Percentiles rank a stretch among this genome's conserved stretches.
phyloP scores from a whole-genome alignment of 2,329 filamentous ascomycete genomes.

The Alternaria sp. region DNA sequence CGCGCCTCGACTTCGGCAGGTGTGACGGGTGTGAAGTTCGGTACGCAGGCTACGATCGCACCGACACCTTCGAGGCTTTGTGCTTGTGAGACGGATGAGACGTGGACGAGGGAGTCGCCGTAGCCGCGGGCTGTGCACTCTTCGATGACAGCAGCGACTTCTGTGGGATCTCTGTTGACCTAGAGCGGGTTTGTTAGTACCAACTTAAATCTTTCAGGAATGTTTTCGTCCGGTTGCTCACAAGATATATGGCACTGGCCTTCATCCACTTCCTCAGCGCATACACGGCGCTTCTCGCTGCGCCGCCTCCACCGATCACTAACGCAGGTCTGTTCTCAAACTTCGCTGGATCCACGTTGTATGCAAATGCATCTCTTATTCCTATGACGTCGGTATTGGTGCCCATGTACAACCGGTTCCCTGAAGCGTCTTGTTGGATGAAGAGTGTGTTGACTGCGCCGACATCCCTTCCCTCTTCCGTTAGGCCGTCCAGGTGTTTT shows the following conservation, averaged over 20 bases:
- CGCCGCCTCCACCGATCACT: constrained; percentile 79
- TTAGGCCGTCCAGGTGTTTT: constrained; percentile 73
- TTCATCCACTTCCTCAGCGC: constrained; percentile 73
- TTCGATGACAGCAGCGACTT: constrained; percentile 70
- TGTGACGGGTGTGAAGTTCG: constrained; percentile 74
- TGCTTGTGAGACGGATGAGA: constrained; percentile 68
- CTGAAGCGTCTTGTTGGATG: constrained; percentile 58
- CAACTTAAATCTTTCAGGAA: not conserved
- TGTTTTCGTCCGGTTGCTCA: not conserved
- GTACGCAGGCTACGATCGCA: constrained; percentile 75
- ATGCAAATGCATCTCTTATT: constrained; percentile 72
- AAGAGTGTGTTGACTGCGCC: constrained; percentile 84
- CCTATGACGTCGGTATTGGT: constrained; percentile 84
- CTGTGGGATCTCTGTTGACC: constrained; percentile 71
- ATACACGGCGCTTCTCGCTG: constrained; percentile 78
- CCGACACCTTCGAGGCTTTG: constrained; percentile 63
- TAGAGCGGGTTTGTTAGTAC: not conserved
- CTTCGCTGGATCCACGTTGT: constrained; percentile 53
- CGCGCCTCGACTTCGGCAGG: constrained; percentile 67
- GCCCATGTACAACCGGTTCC: constrained; percentile 65
- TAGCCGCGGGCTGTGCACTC: constrained; percentile 68
- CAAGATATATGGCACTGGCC: constrained; percentile 73
- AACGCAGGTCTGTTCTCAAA: constrained; percentile 70
- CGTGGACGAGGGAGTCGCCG: constrained; percentile 65
- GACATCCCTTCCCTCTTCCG: constrained; percentile 73